Conservation (phyloP, 2,329 filamentous ascomycete species). For the Venturia nashicola region DNA sequence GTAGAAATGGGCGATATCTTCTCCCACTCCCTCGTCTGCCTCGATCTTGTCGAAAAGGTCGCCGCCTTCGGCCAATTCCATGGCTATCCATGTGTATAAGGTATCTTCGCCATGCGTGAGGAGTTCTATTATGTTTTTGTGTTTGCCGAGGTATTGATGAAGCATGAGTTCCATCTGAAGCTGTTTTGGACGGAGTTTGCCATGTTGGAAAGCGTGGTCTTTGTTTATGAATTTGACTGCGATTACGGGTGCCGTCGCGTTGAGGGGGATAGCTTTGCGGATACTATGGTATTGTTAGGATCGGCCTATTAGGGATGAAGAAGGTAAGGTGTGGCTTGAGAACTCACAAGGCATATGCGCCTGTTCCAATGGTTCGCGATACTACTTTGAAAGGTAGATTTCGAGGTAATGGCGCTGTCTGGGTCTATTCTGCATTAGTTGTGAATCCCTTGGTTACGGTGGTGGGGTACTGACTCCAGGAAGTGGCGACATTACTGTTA, state of each 20-base stretch:
- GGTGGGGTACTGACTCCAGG: not conserved
- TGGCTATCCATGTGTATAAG: slow-evolving; percentile 92
- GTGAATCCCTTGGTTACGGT: not conserved
- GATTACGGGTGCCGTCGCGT: slow-evolving; percentile 62
- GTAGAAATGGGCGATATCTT: slow-evolving; percentile 93
- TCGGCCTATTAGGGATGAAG: not conserved
- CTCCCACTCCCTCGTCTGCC: slow-evolving; percentile 84
- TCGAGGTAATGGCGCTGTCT: slow-evolving; percentile 71
- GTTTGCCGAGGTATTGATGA: slow-evolving; percentile 77
- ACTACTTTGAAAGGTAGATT: slow-evolving; percentile 89
- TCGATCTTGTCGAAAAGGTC: slow-evolving; percentile 99
- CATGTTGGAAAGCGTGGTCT: slow-evolving; percentile 79
- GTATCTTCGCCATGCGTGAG: slow-evolving; percentile 76
- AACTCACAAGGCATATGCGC: slow-evolving; percentile 88
- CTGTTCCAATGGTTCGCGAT: slow-evolving; percentile 91
- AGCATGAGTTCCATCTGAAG: slow-evolving; percentile 84
- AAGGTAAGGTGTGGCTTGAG: slow-evolving; percentile 5
- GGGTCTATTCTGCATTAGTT: slow-evolving; percentile 49
- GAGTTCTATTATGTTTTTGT: slow-evolving; percentile 89
- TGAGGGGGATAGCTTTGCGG: slow-evolving; percentile 77
- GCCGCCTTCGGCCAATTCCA: slow-evolving; percentile 91
- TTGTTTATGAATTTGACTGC: slow-evolving; percentile 99
- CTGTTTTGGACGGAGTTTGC: slow-evolving; percentile 79
- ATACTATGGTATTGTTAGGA: slow-evolving; percentile 45
- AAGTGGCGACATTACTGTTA: not conserved